Percentiles rank a stretch among this genome's conserved stretches.
Evolutionary conservation across 495 filamentous ascomycete genomes (phyloP).

Genomic region (Hypoxylon cercidicola): DNA sequence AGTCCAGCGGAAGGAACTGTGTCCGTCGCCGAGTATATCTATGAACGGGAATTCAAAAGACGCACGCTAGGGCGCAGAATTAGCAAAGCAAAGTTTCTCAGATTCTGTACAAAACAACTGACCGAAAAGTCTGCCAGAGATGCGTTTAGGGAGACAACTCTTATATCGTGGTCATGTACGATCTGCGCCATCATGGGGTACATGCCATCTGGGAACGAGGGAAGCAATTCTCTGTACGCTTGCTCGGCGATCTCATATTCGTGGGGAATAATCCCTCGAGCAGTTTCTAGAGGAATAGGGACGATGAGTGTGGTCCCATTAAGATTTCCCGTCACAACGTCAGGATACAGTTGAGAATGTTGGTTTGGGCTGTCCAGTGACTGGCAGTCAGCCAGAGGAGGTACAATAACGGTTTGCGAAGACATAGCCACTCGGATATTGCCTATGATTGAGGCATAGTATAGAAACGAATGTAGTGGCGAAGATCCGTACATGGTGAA

Average conservation of each 20-base stretch:
- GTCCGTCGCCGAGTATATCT: constrained; percentile 48
- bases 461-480: neutral
- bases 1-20: constrained; percentile 55
- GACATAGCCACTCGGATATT: constrained; percentile 1
- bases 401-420: constrained; percentile 8
- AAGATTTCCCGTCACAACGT: constrained; percentile 53
- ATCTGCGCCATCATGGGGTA: constrained; percentile 57
- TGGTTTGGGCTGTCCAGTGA: constrained; percentile 51
- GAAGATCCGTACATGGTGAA: neutral
- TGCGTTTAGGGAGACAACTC: constrained; percentile 47
- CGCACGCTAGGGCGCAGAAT: constrained; percentile 43
- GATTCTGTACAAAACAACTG: constrained; percentile 12
- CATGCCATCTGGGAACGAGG: constrained; percentile 55
- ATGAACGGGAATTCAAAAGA: constrained; percentile 60
- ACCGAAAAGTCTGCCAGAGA: constrained; percentile 56
- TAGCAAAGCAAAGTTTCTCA: neutral
- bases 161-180: constrained; percentile 57
- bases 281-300: constrained; percentile 50
- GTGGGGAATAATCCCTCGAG: constrained; percentile 49
- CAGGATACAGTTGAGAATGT: constrained; percentile 49
- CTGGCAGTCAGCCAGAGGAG: constrained; percentile 45
- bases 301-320: constrained; percentile 55
- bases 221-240: constrained; percentile 50
- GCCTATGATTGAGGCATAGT: neutral
- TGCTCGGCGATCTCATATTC: constrained; percentile 52